Percentiles rank a stretch among this genome's conserved stretches.
These are phyloP conservation scores for Inga leiocalycina DNA, from an alignment of 306 rosid species.

Conservation along the genomic window DNA sequence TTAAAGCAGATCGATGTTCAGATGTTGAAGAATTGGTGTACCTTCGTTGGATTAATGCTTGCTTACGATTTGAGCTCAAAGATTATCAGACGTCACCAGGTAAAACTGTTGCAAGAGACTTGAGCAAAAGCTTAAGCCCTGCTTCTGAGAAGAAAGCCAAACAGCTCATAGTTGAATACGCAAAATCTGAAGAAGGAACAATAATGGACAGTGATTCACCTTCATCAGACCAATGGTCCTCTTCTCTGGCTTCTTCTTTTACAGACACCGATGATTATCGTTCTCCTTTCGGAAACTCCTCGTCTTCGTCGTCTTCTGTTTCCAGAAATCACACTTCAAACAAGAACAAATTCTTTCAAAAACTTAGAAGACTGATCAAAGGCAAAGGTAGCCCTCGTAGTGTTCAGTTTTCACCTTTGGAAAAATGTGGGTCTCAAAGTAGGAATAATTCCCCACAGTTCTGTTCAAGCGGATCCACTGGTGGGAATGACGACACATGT, in stretches of 20 bases:
- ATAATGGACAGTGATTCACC: constrained; percentile 53
- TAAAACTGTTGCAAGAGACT: constrained; percentile 79
- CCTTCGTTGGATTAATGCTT: constrained; percentile 84
- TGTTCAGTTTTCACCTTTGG: constrained; percentile 28
- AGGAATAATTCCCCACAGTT: constrained; percentile 36
- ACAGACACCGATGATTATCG: constrained; percentile 53
- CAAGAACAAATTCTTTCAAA: constrained; percentile 47
- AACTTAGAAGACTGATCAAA: constrained; percentile 45
- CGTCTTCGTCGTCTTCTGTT: constrained; percentile 38
- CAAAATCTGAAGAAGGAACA: constrained; percentile 56
- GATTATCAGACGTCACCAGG: constrained; percentile 65
- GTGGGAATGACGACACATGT: constrained; percentile 33
- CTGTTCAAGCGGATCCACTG: constrained; percentile 44
- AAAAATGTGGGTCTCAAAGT: constrained; percentile 47
- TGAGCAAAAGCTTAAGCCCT: constrained; percentile 71
- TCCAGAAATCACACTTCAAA: constrained; percentile 44
- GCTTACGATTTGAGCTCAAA: constrained; percentile 76
- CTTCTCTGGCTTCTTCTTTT: constrained; percentile 58
- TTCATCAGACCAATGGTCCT: constrained; percentile 61
- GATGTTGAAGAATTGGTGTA: constrained; percentile 89
- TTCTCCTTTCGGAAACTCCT: constrained; percentile 42
- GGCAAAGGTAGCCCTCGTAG: constrained; percentile 44
- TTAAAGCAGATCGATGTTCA: constrained; percentile 61
- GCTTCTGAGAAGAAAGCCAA: constrained; percentile 81
- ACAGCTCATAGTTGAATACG: constrained; percentile 80